These are phyloP conservation scores for Colletotrichum sp. DNA, from an alignment of 2,329 filamentous ascomycete genomes.

Conservation along the genomic window DNA sequence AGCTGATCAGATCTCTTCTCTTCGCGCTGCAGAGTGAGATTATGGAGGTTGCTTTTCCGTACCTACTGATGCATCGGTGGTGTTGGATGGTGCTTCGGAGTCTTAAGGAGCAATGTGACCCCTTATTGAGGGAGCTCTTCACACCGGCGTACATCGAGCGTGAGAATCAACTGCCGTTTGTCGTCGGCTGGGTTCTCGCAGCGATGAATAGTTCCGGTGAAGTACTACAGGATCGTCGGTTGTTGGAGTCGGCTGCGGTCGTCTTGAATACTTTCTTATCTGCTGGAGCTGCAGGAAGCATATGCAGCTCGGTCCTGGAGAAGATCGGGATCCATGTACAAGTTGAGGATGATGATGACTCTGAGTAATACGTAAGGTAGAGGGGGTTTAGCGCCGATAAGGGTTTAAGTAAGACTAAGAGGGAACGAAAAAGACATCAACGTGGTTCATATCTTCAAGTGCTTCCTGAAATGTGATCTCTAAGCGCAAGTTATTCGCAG, in stretches of 20 bases:
- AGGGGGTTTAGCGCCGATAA: neutral
- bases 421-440: neutral
- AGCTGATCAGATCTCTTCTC: neutral
- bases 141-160: neutral
- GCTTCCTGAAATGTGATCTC: neutral
- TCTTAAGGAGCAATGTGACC: accelerated
- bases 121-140: neutral
- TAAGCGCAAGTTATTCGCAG: neutral
- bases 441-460: neutral
- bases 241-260: neutral
- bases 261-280: neutral
- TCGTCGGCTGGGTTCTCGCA: neutral
- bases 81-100: neutral
- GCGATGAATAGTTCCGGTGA: neutral
- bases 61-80: neutral
- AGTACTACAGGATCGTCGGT: neutral
- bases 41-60: neutral
- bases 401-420: neutral
- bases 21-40: neutral
- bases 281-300: neutral
- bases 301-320: neutral
- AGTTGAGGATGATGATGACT: neutral
- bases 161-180: neutral
- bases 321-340: neutral
- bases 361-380: neutral